Base-by-base conservation (phyloP, 331 rosid genomes). In the Rosa hybrid region DNA sequence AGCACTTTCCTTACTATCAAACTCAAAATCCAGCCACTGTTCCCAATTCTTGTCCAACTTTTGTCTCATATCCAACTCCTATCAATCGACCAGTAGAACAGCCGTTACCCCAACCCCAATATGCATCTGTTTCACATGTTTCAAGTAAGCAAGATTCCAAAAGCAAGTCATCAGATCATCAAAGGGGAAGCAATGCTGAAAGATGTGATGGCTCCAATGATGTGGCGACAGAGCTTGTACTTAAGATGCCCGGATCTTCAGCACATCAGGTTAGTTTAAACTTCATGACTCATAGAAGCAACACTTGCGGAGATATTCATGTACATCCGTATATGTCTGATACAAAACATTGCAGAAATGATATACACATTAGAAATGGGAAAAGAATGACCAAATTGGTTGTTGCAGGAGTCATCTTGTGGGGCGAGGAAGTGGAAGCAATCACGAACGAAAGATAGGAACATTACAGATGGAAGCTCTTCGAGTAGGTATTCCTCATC, bases 201-300 rank as follows among this genome's bases (percentile, higher is more conserved):
- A 88, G 87, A 73, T 87, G 93, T 74, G 83, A 88, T 0, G 89
- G 79, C 41, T 88, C 97, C 62, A 87, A 80, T 0, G 98, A 92
- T 56, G 99, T 95, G 51, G 98, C 94, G 49, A 95, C 99, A 6
- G 94, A 91, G 67, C 98, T 95, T 77, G 97, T 89, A 83, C 94
- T 95, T 69, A 95, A 95, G 94, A 90, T 89, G 92, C 98, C 99
- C 18, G 99, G 99, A 64, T 90, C 97, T 60, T 91, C 98, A 25
- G 74, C 89, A 20, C 90, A 81, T 39, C 93, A 84, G 91, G 99
- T 92, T 78, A 72, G 87, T 74, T 81, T 71, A 65, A 25, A 75
- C 49, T 20, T 45, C 12, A 51, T 6, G 71, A 72, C 46, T 39
- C 57, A 17, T 50, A 7, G 23, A 62, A 17, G 39, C 62, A 44